Percentiles rank a stretch among this genome's conserved stretches.
Evolutionary conservation across 495 filamentous ascomycete genomes (phyloP).

Genomic region (Daldinia vernicosa): DNA sequence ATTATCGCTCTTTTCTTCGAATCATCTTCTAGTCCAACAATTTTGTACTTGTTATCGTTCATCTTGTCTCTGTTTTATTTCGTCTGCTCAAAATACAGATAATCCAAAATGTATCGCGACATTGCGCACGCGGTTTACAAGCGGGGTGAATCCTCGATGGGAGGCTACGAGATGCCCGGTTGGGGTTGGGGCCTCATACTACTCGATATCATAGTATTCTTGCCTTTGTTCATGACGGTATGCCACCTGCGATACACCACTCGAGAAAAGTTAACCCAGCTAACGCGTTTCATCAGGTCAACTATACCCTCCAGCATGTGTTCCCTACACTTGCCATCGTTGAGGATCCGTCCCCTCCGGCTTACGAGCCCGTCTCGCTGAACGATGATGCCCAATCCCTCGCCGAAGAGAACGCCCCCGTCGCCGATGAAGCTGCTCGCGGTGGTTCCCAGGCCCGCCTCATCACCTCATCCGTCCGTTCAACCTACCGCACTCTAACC

Average conservation of each 20-base stretch:
- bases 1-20: constrained; percentile 19
- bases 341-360: constrained; percentile 60
- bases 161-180: constrained; percentile 44
- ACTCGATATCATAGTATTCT: constrained; percentile 49
- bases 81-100: neutral
- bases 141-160: constrained; percentile 40
- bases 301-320: constrained; percentile 52
- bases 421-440: constrained; percentile 36
- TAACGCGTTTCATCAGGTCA: constrained; percentile 43
- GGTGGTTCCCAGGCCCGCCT: constrained; percentile 40
- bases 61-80: constrained; percentile 1
- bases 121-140: constrained; percentile 48
- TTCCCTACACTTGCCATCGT: constrained; percentile 58
- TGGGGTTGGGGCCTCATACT: constrained; percentile 46
- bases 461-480: constrained; percentile 56
- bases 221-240: constrained; percentile 52
- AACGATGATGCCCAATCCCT: constrained; percentile 47
- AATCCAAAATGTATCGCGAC: constrained; percentile 46
- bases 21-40: constrained; percentile 7
- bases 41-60: neutral
- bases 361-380: constrained; percentile 54
- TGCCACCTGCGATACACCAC: neutral
- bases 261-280: neutral
- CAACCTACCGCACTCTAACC: constrained; percentile 50
- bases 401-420: constrained; percentile 40